Base-by-base conservation (phyloP, 192 early-diverging fungal genomes). In the Backusella mclennaniae region DNA sequence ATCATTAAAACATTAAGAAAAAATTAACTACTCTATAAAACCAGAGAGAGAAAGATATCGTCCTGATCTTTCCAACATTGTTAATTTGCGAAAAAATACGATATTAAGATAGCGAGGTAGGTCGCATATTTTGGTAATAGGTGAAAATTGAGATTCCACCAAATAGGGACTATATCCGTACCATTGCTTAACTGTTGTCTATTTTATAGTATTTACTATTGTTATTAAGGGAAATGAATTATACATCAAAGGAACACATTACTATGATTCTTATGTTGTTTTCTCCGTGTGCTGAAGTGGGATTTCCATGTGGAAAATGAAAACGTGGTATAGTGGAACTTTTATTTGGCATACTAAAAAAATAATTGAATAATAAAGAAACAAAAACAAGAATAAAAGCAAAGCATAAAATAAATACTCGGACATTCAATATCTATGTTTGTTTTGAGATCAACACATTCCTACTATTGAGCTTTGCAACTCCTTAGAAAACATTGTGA, bases 101-200 rank as follows among this genome's bases (percentile, higher is more conserved):
- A 88, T 78, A 76, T 92, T 93, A 75, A 89, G 87, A 76, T 89
- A 93, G 19, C 89, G 86, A 14, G 92, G 92, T 66, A 93, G 74
- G 8, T 83, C 87, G 66, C 92, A 93, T 52, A 73, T 68, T 59
- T 79, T 80, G 36, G 82, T 71, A 6, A 83, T 68, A 29, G 71
- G 52, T 14, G 75, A 7, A 15, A 77, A 81, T n/a, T 77, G 68
- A 7, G 59, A 33, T 72, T 77, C 80, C 21, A 35, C n/a, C 38
- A 79, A 19, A 59, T 36, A 74, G 3, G 67, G 19, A 39, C 21
- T 44, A 33, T 73, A 39, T n/a, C 42, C 44, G 29, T 76, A 76
- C 15, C 31, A 35, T n/a, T 75, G 63, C 19, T 63, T 75, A 26
- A 75, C 73, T 31, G 35, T 42, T 44, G 56, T 63, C 73, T 75